Conservation (phyloP, 2,329 filamentous ascomycete genomes). For the Grosmannia huntii region DNA sequence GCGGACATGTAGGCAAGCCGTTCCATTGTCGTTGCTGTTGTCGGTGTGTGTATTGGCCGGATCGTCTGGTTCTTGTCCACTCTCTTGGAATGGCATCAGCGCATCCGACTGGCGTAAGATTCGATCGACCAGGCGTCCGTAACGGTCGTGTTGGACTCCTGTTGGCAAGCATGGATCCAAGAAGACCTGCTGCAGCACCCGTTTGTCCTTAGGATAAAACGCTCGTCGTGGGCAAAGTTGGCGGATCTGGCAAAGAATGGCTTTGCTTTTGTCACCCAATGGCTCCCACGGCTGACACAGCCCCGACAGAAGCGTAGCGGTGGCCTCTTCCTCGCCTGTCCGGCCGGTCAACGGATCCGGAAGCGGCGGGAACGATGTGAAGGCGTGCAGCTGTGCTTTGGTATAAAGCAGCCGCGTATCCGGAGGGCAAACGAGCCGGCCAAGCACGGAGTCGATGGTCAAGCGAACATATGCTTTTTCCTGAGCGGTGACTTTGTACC, state of each 20-base stretch:
- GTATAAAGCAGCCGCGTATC: conserved; percentile 41
- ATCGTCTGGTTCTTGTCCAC: background rate
- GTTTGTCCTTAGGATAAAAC: conserved; percentile 24
- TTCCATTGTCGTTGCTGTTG: background rate
- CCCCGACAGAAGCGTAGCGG: conserved; percentile 35
- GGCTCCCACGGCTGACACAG: conserved; percentile 35
- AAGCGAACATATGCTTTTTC: conserved; percentile 33
- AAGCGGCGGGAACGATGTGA: conserved; percentile 40
- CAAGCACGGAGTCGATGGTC: conserved; percentile 38
- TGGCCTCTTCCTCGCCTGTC: conserved; percentile 49
- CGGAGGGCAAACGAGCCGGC: conserved; percentile 41
- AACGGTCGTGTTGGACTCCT: conserved; percentile 25
- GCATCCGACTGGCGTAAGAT: conserved; percentile 20
- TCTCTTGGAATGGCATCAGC: conserved; percentile 10
- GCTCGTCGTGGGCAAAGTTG: conserved; percentile 18
- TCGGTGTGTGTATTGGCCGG: background rate
- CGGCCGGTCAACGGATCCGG: conserved; percentile 43
- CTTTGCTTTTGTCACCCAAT: conserved; percentile 3
- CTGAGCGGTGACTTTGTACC: background rate
- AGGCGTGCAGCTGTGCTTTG: conserved; percentile 46
- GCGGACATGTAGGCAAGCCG: background rate
- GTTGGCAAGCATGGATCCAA: conserved; percentile 21
- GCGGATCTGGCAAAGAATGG: conserved; percentile 13
- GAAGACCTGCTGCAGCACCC: conserved; percentile 20
- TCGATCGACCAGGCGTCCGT: conserved; percentile 16